phyloP scores from a whole-genome alignment of 2,329 filamentous ascomycete species.

The Xylariaceae sp. region DNA sequence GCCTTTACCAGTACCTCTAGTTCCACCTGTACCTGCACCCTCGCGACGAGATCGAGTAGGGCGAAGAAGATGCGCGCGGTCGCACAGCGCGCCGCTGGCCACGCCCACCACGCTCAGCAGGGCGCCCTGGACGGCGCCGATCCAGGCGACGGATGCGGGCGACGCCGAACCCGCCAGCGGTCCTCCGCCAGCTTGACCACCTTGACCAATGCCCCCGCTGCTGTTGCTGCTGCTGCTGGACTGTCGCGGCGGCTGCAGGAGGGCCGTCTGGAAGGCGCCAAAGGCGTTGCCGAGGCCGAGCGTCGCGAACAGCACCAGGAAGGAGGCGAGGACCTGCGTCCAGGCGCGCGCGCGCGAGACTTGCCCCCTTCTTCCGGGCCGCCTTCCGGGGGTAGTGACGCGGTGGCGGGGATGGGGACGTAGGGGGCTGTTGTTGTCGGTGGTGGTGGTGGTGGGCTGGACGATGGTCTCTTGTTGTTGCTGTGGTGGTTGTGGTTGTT shows the following conservation, averaged over 20 bases:
- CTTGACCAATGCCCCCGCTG: too few species aligned
- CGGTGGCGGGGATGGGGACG: not conserved
- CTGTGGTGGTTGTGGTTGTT: too few species aligned
- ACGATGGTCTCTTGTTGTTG: too few species aligned
- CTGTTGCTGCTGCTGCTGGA: too few species aligned
- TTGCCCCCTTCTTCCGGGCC: too few species aligned
- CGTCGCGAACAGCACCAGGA: slow-evolving; percentile 2
- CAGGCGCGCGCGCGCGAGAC: too few species aligned
- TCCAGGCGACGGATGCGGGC: slow-evolving; percentile 21
- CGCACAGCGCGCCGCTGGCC: slow-evolving; percentile 23
- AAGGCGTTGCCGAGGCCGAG: slow-evolving; percentile 2
- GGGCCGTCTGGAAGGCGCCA: not conserved
- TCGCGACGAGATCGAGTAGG: not conserved
- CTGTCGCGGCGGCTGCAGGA: not conserved
- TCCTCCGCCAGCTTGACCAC: too few species aligned
- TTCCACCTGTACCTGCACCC: too few species aligned
- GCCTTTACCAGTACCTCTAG: too few species aligned
- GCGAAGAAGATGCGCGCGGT: slow-evolving; percentile 26
- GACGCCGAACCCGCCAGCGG: slow-evolving; percentile 8
- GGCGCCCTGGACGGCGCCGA: slow-evolving; percentile 24
- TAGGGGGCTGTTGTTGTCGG: not conserved
- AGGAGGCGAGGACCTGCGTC: slow-evolving; percentile 1
- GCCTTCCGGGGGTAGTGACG: not conserved
- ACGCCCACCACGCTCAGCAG: slow-evolving; percentile 22
- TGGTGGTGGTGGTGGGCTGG: not conserved